Evolutionary conservation across 2,329 filamentous ascomycete species (phyloP), one percentile per base, ranked within the genome.

Genomic region (Botrytis tulipae): DNA sequence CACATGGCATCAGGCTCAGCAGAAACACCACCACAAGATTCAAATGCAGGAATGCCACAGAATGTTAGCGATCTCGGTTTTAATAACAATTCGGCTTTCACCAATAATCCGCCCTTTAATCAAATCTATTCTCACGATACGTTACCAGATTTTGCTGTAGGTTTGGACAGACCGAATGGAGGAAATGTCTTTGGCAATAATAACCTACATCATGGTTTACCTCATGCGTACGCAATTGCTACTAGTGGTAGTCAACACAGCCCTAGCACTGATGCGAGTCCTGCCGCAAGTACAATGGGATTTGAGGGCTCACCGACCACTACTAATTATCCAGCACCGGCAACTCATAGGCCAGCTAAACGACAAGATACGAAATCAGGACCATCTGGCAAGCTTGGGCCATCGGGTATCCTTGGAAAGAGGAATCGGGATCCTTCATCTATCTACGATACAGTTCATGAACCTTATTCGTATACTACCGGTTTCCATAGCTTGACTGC

Each of bases 1-100:
- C 95, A 98, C 82, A 97, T 99, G 93, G 94, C 93, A 74, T 94
- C 93, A n/a, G 93, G 93, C 22, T 92, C 93, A 22, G 92, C 90
- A n/a, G 93, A 96, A 78, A 93, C 90, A 25, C 90, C 92, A 10
- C 89, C 92, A 8, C 89, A 90, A 72, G 93, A 96, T 74, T 59
- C 70, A n/a, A 78, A 75, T 71, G 81, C 82, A 10, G 83, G 85
- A 8, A 80, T 87, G 73, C 83, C 85, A 65, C 88, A 87, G 75
- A 86, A 86, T 62, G 84, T 86, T 71, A 73, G 76, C 20, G 78
- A 78, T 59, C 73, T 80, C 5, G 76, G 67, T 51, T 81, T 79
- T 70, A 80, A 79, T 63, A 79, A 77, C 63, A 76, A 77, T 37
- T 63, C 71, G 22, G 77, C 79, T 8, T 82, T 78, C 74, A 79